Evolutionary conservation across 495 filamentous ascomycete species (phyloP), one percentile per base, ranked within the genome.

Genomic region (Penicillium riverlandense): DNA sequence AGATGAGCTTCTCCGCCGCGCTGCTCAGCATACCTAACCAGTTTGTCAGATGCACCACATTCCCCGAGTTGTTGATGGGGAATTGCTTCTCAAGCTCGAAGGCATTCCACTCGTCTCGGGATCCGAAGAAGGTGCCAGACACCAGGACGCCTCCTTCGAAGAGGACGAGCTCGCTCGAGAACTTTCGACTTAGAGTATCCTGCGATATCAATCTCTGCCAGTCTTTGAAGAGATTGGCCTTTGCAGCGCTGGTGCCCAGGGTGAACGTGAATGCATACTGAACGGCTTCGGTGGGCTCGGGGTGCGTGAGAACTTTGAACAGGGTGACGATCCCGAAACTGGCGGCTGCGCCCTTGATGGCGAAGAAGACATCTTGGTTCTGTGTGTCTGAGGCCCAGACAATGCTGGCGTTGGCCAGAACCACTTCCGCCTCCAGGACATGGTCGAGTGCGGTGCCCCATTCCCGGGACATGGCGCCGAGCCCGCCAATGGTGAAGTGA

Each of bases 401-500:
- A 22, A 73, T 53, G 13, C 47, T 64, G 10, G 77, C 78, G 48
- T 83, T 72, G 1, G 81, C 80, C 7, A 83, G 70, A n/a, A 88
- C 81, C 1, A 86, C 79, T 30, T 82, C 72, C 12, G 76, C 55
- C 11, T 52, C 77, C 11, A 78, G 44, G 37, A 89, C 73, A 30
- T 73, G 73, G 50, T 90, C 86, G 37, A 90, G 59, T 0, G 80
- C 68, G 0, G 78, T 56, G 12, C 85, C 85, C 70, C 76, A 86
- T 29, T 76, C 71, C 14, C 84, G 77, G 7, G 80, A 79, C 7
- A 65, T 67, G 22, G 75, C 68, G 0, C 85, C 85, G 35, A 73
- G 78, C 6, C 85, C 85, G 11, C 85, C 85, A 41, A 88, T 82
- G 1, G 82, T 82, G 38, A 77, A 72, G 57, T 91, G 87, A 6